Conservation (phyloP, 768 basidiomycete genomes). For the Boletellus emodensis region DNA sequence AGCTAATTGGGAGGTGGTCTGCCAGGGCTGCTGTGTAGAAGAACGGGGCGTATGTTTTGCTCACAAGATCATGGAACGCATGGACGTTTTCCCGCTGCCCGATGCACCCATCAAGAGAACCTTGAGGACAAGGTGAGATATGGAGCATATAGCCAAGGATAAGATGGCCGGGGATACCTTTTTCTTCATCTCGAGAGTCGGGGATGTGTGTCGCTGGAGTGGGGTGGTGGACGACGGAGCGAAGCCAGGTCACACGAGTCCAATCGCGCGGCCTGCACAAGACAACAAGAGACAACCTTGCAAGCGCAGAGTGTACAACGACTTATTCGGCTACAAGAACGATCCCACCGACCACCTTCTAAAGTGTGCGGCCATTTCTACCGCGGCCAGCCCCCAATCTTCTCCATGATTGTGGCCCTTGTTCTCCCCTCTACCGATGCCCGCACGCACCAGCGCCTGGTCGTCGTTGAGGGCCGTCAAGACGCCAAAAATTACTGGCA, state of each 20-base stretch:
- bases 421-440: conserved; percentile 62
- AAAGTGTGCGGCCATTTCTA: conserved; percentile 79
- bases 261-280: background rate
- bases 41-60: conserved; percentile 27
- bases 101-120: conserved; percentile 98
- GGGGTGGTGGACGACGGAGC: background rate
- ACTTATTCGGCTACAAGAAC: conserved; percentile 34
- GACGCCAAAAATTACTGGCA: conserved; percentile 96
- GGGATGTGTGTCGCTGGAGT: background rate
- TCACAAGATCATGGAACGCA: conserved; percentile 98
- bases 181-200: conserved; percentile 27
- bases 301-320: conserved; percentile 7
- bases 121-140: conserved; percentile 35
- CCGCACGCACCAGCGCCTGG: conserved; percentile 93
- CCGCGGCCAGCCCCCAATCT: conserved; percentile 96
- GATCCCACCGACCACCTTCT: conserved; percentile 68
- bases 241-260: too few relatives aligned
- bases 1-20: conserved; percentile 43
- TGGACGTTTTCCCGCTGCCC: conserved; percentile 93
- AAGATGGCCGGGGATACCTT: conserved; percentile 17
- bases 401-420: conserved; percentile 97
- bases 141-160: background rate
- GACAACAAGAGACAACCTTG: background rate
- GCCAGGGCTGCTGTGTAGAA: conserved; percentile 1
- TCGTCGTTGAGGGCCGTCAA: conserved; percentile 89